These are phyloP conservation scores for Suillus fuscotomentosus DNA, from an alignment of 768 basidiomycete genomes.

Conservation along the genomic window DNA sequence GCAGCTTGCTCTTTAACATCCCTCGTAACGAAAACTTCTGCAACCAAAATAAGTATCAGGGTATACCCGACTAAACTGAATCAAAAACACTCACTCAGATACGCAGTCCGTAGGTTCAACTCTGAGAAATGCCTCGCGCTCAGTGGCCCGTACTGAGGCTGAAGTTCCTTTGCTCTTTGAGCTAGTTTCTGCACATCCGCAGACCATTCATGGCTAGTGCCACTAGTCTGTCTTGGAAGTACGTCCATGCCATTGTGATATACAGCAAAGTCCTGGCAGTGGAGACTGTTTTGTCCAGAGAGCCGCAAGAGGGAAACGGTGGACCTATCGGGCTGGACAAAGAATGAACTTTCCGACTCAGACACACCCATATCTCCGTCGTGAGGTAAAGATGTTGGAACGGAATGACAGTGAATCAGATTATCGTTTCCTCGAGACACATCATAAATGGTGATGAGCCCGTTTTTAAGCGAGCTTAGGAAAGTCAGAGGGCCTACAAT, in stretches of 20 bases:
- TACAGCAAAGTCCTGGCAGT: slow-evolving; percentile 39
- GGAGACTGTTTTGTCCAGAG: slow-evolving; percentile 45
- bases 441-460: slow-evolving; percentile 63
- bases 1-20: slow-evolving; percentile 29
- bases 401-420: slow-evolving; percentile 42
- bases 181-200: slow-evolving; percentile 39
- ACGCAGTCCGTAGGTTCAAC: slow-evolving; percentile 50
- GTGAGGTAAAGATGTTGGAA: slow-evolving; percentile 41
- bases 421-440: slow-evolving; percentile 40
- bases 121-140: slow-evolving; percentile 43
- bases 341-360: slow-evolving; percentile 32
- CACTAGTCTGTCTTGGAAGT: neutral
- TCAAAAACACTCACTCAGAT: slow-evolving; percentile 48
- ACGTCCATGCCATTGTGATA: slow-evolving; percentile 12
- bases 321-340: slow-evolving; percentile 27
- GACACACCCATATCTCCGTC: slow-evolving; percentile 20
- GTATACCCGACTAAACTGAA: neutral
- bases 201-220: slow-evolving; percentile 35
- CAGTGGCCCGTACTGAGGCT: slow-evolving; percentile 41
- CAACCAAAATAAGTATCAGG: slow-evolving; percentile 14
- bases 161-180: slow-evolving; percentile 22
- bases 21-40: slow-evolving; percentile 41
- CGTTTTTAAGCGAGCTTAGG: slow-evolving; percentile 58
- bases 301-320: slow-evolving; percentile 44
- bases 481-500: slow-evolving; percentile 49